phyloP scores from a whole-genome alignment of 345 rosid species.

The Schrenkiella parvula region DNA sequence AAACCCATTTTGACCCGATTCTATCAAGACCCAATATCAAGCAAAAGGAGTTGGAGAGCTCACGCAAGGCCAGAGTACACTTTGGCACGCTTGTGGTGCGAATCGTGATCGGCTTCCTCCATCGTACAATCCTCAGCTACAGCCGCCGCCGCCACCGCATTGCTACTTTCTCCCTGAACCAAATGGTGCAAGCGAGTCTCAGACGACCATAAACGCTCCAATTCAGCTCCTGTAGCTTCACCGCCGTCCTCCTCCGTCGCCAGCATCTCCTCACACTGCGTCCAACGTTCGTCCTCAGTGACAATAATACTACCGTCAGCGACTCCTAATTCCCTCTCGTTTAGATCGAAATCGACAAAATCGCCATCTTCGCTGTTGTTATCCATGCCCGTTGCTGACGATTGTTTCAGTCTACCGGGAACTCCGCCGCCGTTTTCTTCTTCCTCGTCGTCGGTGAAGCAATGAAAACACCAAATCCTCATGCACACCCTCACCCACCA shows the following conservation, averaged over 20 bases:
- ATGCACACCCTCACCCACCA: constrained; percentile 48
- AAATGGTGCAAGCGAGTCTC: constrained; percentile 14
- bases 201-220: constrained; percentile 18
- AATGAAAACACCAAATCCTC: constrained; percentile 83
- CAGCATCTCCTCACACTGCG: constrained; percentile 39
- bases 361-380: constrained; percentile 23
- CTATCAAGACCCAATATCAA: neutral
- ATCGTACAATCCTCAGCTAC: constrained; percentile 21
- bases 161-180: constrained; percentile 58
- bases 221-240: constrained; percentile 26
- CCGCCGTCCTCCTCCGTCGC: constrained; percentile 28
- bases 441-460: constrained; percentile 52
- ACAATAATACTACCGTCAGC: constrained; percentile 10
- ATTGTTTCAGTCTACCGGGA: constrained; percentile 8
- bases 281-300: constrained; percentile 10
- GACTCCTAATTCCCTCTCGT: constrained; percentile 28
- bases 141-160: constrained; percentile 15
- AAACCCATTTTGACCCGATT: neutral
- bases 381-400: constrained; percentile 33
- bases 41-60: constrained; percentile 27
- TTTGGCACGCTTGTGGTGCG: constrained; percentile 79
- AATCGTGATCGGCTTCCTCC: constrained; percentile 47
- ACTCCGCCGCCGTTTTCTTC: constrained; percentile 28
- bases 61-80: constrained; percentile 49
- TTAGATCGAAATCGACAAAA: constrained; percentile 35